These are phyloP conservation scores for Suillus discolor DNA, from an alignment of 768 basidiomycete species.

Conservation along the genomic window DNA sequence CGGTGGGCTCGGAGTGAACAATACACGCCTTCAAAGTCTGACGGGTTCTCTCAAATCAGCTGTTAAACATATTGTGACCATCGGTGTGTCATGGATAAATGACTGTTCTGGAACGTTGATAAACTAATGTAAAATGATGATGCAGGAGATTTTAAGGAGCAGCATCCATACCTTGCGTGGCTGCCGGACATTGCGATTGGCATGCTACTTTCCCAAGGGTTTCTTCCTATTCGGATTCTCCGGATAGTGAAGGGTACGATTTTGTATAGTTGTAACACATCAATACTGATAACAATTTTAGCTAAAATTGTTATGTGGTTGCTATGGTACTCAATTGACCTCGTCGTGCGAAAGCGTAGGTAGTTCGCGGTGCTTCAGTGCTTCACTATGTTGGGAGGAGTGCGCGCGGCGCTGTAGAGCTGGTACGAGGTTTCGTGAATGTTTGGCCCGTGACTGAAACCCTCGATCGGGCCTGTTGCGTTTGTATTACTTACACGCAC, in stretches of 20 bases:
- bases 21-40: conserved; percentile 16
- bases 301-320: background rate
- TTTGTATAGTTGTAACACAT: background rate
- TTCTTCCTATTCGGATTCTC: conserved; percentile 36
- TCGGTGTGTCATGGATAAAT: conserved; percentile 16
- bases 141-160: conserved; percentile 38
- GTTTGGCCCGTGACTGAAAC: background rate
- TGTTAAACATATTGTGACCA: conserved; percentile 26
- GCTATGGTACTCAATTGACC: background rate
- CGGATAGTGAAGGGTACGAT: conserved; percentile 32
- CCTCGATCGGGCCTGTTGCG: too few species aligned
- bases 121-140: background rate
- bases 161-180: conserved; percentile 34
- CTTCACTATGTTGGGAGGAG: background rate
- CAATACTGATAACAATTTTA: background rate
- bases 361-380: background rate
- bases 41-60: conserved; percentile 28
- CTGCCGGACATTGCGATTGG: conserved; percentile 24
- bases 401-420: background rate
- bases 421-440: background rate
- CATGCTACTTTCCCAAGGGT: background rate
- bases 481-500: too few species aligned
- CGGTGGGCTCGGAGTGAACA: conserved; percentile 18
- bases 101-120: background rate
- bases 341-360: background rate